These are phyloP conservation scores for Alternaria angustiovoidea DNA, from an alignment of 2,329 filamentous ascomycete genomes.

Conservation along the genomic window DNA sequence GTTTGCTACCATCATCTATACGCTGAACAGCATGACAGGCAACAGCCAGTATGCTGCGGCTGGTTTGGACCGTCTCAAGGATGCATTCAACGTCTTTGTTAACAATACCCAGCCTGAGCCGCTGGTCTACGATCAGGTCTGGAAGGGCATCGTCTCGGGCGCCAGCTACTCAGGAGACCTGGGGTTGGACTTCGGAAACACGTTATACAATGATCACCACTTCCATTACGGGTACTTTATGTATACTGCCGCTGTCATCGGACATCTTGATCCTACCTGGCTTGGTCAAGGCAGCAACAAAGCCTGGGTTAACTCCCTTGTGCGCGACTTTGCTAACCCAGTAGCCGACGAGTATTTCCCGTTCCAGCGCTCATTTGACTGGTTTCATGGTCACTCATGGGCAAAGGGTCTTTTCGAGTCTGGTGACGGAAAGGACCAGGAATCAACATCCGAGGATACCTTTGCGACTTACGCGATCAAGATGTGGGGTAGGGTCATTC, in stretches of 20 bases:
- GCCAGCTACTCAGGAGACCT: slow-evolving; percentile 60
- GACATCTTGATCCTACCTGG: slow-evolving; percentile 80
- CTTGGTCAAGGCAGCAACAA: slow-evolving; percentile 69
- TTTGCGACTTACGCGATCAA: slow-evolving; percentile 90
- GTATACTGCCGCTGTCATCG: slow-evolving; percentile 85
- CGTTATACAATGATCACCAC: slow-evolving; percentile 76
- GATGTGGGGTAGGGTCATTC: slow-evolving; percentile 86
- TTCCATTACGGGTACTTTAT: slow-evolving; percentile 87
- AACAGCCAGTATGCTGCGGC: slow-evolving; percentile 63
- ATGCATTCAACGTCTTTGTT: slow-evolving; percentile 59
- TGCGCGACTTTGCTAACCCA: slow-evolving; percentile 85
- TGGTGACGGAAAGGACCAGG: slow-evolving; percentile 82
- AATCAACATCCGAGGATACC: slow-evolving; percentile 91
- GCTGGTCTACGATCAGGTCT: slow-evolving; percentile 66
- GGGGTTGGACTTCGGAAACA: slow-evolving; percentile 88
- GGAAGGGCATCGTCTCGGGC: slow-evolving; percentile 85
- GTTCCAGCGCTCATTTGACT: slow-evolving; percentile 78
- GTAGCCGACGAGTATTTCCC: slow-evolving; percentile 76
- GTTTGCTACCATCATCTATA: slow-evolving; percentile 57
- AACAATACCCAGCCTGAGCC: slow-evolving; percentile 59
- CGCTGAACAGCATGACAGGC: slow-evolving; percentile 65
- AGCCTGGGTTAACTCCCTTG: slow-evolving; percentile 82
- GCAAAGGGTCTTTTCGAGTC: slow-evolving; percentile 81
- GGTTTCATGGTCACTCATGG: slow-evolving; percentile 93
- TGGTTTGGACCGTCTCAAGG: slow-evolving; percentile 61